Evolutionary conservation across 2,329 filamentous ascomycete species (phyloP).

Genomic region (Paracamarosporium sp.): DNA sequence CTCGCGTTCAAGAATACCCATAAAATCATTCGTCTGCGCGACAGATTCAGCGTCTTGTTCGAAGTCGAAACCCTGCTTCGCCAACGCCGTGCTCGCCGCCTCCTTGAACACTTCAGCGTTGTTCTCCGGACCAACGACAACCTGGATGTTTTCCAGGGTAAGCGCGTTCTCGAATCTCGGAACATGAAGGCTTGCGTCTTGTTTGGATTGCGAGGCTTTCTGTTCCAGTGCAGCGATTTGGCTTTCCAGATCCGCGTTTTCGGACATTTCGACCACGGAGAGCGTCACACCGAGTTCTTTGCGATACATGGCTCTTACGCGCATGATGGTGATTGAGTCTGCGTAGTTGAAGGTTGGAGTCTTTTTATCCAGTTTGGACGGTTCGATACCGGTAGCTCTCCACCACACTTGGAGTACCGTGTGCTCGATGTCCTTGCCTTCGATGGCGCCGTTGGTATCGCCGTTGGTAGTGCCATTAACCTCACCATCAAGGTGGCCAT

Average conservation of each 20-base stretch:
- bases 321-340: slow-evolving; percentile 7
- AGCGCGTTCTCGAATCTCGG: not conserved
- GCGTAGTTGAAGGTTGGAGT: slow-evolving; percentile 3
- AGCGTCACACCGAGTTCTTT: slow-evolving; percentile 8
- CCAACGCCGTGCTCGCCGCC: not conserved
- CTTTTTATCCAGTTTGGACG: slow-evolving; percentile 1
- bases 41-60: slow-evolving; percentile 2
- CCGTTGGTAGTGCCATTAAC: not conserved
- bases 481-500: not conserved
- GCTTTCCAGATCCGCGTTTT: not conserved
- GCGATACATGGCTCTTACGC: slow-evolving; percentile 2
- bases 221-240: slow-evolving; percentile 1
- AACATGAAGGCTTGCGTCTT: not conserved
- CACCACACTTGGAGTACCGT: slow-evolving; percentile 6
- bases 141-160: not conserved
- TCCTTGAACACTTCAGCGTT: slow-evolving; percentile 1
- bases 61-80: slow-evolving; percentile 4
- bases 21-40: slow-evolving; percentile 3
- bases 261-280: not conserved
- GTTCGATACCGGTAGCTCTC: slow-evolving; percentile 5
- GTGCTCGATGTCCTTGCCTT: not conserved
- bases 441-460: not conserved
- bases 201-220: not conserved
- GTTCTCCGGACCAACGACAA: not conserved
- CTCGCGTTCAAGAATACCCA: not conserved